Evolutionary conservation across 1,284 basidiomycete species (phyloP).

Genomic region (Sporisorium graminicola): DNA sequence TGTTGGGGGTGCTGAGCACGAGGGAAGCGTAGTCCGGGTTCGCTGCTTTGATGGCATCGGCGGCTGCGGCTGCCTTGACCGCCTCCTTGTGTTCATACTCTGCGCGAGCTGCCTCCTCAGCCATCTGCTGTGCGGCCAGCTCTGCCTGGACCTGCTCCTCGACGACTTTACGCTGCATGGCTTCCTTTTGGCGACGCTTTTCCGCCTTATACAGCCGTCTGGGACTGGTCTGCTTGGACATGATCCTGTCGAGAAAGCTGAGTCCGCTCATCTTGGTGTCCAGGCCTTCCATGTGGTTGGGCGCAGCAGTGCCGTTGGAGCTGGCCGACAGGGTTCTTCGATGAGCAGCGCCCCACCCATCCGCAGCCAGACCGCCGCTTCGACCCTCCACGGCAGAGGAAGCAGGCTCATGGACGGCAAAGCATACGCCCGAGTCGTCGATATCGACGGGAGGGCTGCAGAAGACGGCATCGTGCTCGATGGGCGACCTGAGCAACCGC

Average conservation of each 20-base stretch:
- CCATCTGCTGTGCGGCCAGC: slow-evolving; percentile 26
- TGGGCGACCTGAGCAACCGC: slow-evolving; percentile 48
- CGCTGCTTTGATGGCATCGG: slow-evolving; percentile 41
- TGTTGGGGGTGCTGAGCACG: slow-evolving; percentile 40
- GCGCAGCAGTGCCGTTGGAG: slow-evolving; percentile 32
- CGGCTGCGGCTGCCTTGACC: slow-evolving; percentile 38
- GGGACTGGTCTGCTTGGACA: slow-evolving; percentile 64
- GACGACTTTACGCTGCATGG: slow-evolving; percentile 18
- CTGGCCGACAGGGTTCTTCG: slow-evolving; percentile 31
- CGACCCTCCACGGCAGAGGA: slow-evolving; percentile 6
- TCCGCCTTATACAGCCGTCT: slow-evolving; percentile 58
- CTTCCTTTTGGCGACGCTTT: slow-evolving; percentile 53
- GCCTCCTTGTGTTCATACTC: slow-evolving; percentile 39
- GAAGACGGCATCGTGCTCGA: slow-evolving; percentile 43
- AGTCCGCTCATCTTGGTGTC: slow-evolving; percentile 61
- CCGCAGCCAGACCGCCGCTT: slow-evolving; percentile 35
- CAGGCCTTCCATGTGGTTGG: slow-evolving; percentile 31
- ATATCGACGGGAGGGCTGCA: slow-evolving; percentile 31
- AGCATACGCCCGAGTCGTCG: slow-evolving; percentile 53
- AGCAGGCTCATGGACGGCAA: slow-evolving; percentile 17
- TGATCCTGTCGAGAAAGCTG: slow-evolving; percentile 65
- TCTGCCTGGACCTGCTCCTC: slow-evolving; percentile 37
- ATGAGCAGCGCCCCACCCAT: slow-evolving; percentile 38
- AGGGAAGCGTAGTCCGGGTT: slow-evolving; percentile 44
- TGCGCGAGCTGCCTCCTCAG: slow-evolving; percentile 38